Evolutionary conservation across 208 protist genomes (phyloP).

Genomic region (Acanthamoeba royreba): DNA sequence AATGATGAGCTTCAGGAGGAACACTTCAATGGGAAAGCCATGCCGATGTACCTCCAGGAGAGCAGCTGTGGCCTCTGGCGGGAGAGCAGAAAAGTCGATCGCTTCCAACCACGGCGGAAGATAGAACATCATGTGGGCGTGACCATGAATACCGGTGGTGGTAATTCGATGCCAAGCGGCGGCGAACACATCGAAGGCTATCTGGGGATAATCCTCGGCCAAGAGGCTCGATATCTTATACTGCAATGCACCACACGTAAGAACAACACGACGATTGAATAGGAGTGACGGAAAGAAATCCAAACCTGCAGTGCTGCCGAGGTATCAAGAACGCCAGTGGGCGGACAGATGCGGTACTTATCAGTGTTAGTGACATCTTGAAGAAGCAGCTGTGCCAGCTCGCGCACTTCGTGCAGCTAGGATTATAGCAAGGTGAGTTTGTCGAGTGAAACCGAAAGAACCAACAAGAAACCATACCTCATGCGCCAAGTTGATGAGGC

Average conservation of each 20-base stretch:
- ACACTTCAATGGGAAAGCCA: background rate
- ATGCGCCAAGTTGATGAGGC: background rate
- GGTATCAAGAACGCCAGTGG: background rate
- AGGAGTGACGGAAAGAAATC: background rate
- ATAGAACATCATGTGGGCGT: conserved; percentile 3
- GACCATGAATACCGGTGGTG: background rate
- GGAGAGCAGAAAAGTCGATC: background rate
- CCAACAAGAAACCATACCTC: background rate
- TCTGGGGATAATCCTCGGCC: background rate
- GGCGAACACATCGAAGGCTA: background rate
- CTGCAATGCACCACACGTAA: background rate
- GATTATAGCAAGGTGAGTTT: background rate
- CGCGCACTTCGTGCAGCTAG: background rate
- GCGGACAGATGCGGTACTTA: conserved; percentile 16
- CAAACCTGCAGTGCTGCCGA: background rate
- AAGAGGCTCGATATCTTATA: conserved; percentile 15
- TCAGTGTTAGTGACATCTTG: background rate
- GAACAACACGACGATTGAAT: background rate
- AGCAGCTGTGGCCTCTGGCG: background rate
- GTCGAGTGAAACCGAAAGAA: background rate
- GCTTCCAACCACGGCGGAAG: background rate
- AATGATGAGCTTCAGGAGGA: background rate
- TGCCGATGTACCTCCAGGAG: background rate
- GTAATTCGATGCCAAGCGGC: conserved; percentile 13
- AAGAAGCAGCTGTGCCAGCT: background rate